Base-by-base conservation (phyloP, 108 stramenopile species). In the Pseudonitzschia multistriata region DNA sequence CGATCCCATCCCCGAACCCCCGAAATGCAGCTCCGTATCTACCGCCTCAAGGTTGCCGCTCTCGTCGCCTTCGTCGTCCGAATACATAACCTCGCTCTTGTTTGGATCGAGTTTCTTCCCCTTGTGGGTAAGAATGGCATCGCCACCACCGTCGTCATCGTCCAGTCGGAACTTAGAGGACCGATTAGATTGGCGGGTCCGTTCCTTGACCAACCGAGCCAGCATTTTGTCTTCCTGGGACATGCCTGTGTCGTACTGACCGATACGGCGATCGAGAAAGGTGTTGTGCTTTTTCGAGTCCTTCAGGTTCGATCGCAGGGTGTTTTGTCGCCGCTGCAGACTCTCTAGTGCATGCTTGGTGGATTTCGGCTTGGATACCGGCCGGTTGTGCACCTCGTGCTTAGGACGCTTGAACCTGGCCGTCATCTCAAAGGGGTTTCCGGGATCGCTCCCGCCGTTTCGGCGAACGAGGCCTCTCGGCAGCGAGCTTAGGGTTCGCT, bases 21-120 rank as follows among this genome's bases (percentile, higher is more conserved):
- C 97, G 70, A 97, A 97, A 78, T 97, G 95, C 36, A 97, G 79
- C 67, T 81, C 76, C 3, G 95, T 94, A 71, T 96, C 96, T 28
- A 85, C 72, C 45, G 81, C 83, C 39, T 88, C 88, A 17, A 96
- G 76, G 22, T 84, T 65, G 27, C 85, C 89, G 37, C 67, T 65
- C 68, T 93, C 89, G 33, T 90, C 92, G 15, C 88, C 89, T 27
- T 93, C 92, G 39, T 83, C 85, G 62, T 86, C 86, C 36, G 85
- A 88, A 62, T 72, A 85, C 73, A 82, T 77, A 59, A 50, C 83
- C 50, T 68, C 85, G 70, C n/a, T 85, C 71, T 66, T 74, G 62
- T 29, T 81, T 67, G 63, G 83, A 74, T 56, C 77, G 45, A 56
- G 83, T 74, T 71, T 88, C 88, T 91, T 88, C 25, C 96, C 97